Conservation (phyloP, 306 rosid genomes). For the Neltuma alba region DNA sequence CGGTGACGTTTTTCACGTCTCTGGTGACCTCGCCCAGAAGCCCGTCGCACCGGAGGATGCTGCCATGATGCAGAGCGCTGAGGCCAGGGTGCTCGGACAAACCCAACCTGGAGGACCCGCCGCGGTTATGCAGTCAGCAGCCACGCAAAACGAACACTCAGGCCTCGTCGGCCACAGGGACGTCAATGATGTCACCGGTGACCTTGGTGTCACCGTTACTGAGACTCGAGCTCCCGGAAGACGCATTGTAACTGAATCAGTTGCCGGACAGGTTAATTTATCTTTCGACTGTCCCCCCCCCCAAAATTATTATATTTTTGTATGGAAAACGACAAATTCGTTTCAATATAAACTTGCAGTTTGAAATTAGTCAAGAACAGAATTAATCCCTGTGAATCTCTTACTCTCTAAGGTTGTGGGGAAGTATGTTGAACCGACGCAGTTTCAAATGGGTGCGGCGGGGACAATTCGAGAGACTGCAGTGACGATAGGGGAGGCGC, state of each 20-base stretch:
- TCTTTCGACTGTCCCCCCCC: not conserved
- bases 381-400: not conserved
- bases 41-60: constrained; percentile 71
- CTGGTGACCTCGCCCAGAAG: constrained; percentile 65
- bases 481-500: constrained; percentile 77
- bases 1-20: constrained; percentile 65
- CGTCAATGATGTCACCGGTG: constrained; percentile 48
- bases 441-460: not conserved
- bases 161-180: constrained; percentile 55
- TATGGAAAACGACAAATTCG: no score
- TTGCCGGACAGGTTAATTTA: constrained; percentile 69
- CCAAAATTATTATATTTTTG: not conserved
- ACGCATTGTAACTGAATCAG: constrained; percentile 63
- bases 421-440: constrained; percentile 47
- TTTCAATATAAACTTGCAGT: not conserved
- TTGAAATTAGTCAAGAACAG: not conserved
- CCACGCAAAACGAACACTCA: constrained; percentile 55
- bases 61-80: constrained; percentile 83
- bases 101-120: constrained; percentile 67
- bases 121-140: constrained; percentile 68
- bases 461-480: constrained; percentile 29
- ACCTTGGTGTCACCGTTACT: constrained; percentile 58
- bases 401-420: constrained; percentile 55
- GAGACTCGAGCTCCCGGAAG: constrained; percentile 58
- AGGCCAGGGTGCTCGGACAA: constrained; percentile 55